phyloP scores from a whole-genome alignment of 495 filamentous ascomycete genomes.

The Hypoxylon fuscum region DNA sequence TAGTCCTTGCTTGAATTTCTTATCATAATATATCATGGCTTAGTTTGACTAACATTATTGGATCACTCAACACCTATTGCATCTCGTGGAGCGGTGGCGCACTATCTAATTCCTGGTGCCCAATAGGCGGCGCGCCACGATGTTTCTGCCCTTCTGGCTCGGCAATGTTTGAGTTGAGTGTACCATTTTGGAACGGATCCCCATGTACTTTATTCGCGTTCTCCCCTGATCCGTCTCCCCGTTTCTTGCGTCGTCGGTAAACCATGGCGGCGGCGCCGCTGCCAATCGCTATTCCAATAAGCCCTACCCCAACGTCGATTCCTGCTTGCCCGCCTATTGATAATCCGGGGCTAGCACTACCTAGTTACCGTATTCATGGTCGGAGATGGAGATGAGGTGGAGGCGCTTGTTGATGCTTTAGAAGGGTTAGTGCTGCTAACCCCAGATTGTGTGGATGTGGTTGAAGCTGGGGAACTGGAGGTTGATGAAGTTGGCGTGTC shows the following conservation, averaged over 20 bases:
- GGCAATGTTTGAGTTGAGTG: not conserved
- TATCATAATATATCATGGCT: no score
- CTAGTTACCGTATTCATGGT: slow-evolving; percentile 2
- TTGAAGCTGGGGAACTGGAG: no score
- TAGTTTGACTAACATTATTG: no score
- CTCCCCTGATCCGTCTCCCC: slow-evolving; percentile 5
- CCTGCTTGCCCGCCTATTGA: slow-evolving; percentile 17
- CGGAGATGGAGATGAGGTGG: slow-evolving; percentile 2
- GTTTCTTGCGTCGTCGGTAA: slow-evolving; percentile 1
- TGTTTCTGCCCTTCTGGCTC: slow-evolving; percentile 1
- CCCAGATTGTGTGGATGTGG: no score
- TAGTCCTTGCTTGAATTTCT: no score
- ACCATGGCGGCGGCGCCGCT: not conserved
- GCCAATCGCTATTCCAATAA: slow-evolving; percentile 12
- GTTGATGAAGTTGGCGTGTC: no score
- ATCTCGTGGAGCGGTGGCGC: no score
- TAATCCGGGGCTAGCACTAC: slow-evolving; percentile 11
- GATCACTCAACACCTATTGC: no score
- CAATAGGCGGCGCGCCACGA: not conserved
- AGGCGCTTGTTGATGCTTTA: not conserved
- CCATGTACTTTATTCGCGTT: not conserved
- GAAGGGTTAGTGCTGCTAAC: no score
- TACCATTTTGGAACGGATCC: not conserved
- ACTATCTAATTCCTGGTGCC: slow-evolving; percentile 16
- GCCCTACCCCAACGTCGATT: slow-evolving; percentile 22